Evolutionary conservation across 2,329 filamentous ascomycete genomes (phyloP), one percentile per base, ranked within the genome.

Genomic region (Tolypocladium pustulatum): DNA sequence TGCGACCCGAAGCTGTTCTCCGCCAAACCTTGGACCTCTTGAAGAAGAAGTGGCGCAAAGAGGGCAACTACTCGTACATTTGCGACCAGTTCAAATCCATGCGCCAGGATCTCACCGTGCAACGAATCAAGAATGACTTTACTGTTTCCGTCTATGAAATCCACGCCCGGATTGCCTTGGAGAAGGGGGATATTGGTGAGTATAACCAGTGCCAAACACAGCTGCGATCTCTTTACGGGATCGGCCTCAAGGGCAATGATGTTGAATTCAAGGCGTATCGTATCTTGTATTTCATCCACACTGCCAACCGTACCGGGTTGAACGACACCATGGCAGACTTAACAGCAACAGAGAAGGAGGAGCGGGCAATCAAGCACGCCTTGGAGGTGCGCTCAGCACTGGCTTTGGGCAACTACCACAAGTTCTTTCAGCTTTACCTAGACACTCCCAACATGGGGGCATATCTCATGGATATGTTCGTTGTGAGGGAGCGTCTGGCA

Each of bases 151-250:
- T 97, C 54, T 99, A 99, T 75, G 94, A 99, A 77, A 95, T 93
- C 62, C 94, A 99, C 76, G 94, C 93, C 63, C 88, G 94, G 61
- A 97, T 99, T 76, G 94, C 94, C 65, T 81, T 99, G 75, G 93
- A 99, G 76, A 97, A 95, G 83, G 91, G 90, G 77, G 94, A 99
- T 81, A 85, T 97, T 80, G 93, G 94, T 99, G 94, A 99, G 94
- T 99, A 99, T 94, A 99, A 99, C 80, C 94, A 99, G 83, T 99
- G 94, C 76, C 94, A 99, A 80, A 97, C 94, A 69, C 94, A 99
- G 78, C 81, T 99, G 71, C 90, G 91, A 75, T 91, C 89, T 65
- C 80, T 99, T 69, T 97, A 99, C 76, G 84, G 85, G 73, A 84
- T 90, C 77, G 89, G 90, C 65, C 79, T 96, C 72, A 90, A 90